Evolutionary conservation across 2,329 filamentous ascomycete genomes (phyloP).

Genomic region (Xylaria sp.): DNA sequence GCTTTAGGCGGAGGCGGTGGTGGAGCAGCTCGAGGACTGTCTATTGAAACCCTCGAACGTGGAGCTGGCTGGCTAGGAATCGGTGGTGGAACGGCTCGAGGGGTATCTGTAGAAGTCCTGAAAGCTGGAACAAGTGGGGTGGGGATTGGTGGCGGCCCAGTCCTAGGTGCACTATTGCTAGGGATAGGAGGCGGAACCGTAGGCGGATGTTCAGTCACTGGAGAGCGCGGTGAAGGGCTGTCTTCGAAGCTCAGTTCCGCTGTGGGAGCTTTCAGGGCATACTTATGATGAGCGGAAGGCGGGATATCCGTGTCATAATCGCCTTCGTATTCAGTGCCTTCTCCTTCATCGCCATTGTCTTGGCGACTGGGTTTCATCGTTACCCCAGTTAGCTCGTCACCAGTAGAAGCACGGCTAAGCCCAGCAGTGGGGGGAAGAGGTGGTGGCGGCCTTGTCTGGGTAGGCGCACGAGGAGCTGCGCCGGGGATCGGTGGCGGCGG

Average conservation of each 20-base stretch:
- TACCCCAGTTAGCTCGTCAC: constrained; percentile 55
- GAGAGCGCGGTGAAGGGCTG: constrained; percentile 65
- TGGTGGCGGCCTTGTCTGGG: constrained; percentile 67
- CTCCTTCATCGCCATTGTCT: constrained; percentile 71
- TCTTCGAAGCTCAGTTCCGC: constrained; percentile 79
- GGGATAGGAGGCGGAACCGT: constrained; percentile 63
- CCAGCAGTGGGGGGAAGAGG: constrained; percentile 65
- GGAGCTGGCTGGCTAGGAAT: constrained; percentile 24
- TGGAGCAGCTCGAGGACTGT: constrained; percentile 28
- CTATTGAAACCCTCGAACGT: constrained; percentile 23
- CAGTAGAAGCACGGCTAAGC: constrained; percentile 64
- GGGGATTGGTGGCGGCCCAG: constrained; percentile 69
- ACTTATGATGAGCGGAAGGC: constrained; percentile 91
- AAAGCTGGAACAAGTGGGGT: constrained; percentile 58
- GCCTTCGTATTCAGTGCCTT: constrained; percentile 92
- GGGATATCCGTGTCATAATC: constrained; percentile 98
- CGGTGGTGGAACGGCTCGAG: constrained; percentile 56
- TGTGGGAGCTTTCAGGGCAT: constrained; percentile 83
- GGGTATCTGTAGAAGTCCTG: constrained; percentile 72
- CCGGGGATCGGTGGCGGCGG: constrained; percentile 67
- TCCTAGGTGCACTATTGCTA: constrained; percentile 59
- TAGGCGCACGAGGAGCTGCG: constrained; percentile 53
- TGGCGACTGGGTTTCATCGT: constrained; percentile 49
- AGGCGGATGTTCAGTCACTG: constrained; percentile 52
- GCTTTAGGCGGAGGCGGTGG: constrained; percentile 27